Conservation (phyloP, 1,284 basidiomycete genomes). For the Cerioporus squamosus region DNA sequence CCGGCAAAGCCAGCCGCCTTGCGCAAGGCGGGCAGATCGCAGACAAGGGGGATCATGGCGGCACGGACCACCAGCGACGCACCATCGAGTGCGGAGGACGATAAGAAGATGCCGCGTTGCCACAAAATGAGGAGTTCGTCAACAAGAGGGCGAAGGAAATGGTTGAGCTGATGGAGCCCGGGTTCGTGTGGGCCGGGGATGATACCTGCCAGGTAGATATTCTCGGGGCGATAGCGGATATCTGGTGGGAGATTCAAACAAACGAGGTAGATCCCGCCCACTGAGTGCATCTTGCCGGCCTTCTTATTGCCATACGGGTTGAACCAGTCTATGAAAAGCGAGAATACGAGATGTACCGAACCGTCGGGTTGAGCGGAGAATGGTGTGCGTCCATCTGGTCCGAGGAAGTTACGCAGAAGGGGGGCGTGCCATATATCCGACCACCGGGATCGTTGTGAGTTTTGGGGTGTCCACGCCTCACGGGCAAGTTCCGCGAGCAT, state of each 20-base stretch:
- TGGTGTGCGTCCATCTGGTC: constrained; percentile 4
- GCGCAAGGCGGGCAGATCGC: constrained; percentile 19
- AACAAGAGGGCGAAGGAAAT: constrained; percentile 26
- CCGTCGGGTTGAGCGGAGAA: constrained; percentile 6
- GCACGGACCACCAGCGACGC: constrained; percentile 13
- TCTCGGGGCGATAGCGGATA: constrained; percentile 27
- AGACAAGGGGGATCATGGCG: constrained; percentile 23
- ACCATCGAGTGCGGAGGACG: constrained; percentile 7
- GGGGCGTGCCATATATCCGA: constrained; percentile 4
- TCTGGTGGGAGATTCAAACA: constrained; percentile 29
- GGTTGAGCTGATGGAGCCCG: constrained; percentile 21
- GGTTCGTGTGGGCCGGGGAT: constrained; percentile 24
- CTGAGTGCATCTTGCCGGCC: constrained; percentile 26
- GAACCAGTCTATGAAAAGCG: constrained; percentile 33
- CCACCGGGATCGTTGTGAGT: neutral
- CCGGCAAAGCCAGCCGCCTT: constrained; percentile 19
- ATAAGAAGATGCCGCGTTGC: constrained; percentile 20
- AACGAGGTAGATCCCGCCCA: constrained; percentile 20
- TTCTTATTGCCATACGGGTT: constrained; percentile 33
- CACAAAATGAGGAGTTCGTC: constrained; percentile 23
- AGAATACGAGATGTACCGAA: constrained; percentile 26
- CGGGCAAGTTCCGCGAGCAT: neutral
- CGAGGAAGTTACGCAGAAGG: neutral
- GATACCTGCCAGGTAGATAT: constrained; percentile 30
- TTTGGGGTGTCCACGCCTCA: neutral